These are phyloP conservation scores for Ophiostoma montium DNA, from an alignment of 2,329 filamentous ascomycete species.

Conservation along the genomic window DNA sequence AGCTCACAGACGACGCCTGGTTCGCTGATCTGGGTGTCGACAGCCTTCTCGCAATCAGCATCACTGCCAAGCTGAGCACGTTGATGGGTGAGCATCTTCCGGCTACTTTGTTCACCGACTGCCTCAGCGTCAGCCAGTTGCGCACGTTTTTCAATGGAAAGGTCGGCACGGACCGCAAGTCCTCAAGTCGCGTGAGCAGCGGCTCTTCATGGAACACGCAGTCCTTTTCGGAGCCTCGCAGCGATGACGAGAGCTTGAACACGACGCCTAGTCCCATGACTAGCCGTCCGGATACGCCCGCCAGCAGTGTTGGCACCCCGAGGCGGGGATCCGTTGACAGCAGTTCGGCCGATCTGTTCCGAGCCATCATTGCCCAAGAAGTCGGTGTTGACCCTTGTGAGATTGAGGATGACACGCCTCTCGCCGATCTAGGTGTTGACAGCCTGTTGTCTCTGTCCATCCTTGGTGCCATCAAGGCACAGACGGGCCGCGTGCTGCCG, in stretches of 20 bases:
- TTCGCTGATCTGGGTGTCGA: conserved; percentile 46
- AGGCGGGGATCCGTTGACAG: conserved; percentile 26
- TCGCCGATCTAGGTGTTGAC: conserved; percentile 44
- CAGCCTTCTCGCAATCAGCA: conserved; percentile 44
- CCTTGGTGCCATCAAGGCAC: conserved; percentile 38
- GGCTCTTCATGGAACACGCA: background rate
- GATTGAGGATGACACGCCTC: conserved; percentile 36
- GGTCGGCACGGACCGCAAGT: conserved; percentile 14
- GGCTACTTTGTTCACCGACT: conserved; percentile 39
- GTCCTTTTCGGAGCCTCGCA: conserved; percentile 25
- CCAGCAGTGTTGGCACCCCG: conserved; percentile 21
- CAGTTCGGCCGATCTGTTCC: conserved; percentile 29
- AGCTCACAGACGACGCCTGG: conserved; percentile 40
- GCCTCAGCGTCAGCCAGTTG: conserved; percentile 39
- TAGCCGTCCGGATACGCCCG: conserved; percentile 37
- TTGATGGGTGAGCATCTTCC: conserved; percentile 41
- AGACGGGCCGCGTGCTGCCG: conserved; percentile 38
- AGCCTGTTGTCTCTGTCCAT: conserved; percentile 44
- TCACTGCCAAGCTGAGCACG: conserved; percentile 41
- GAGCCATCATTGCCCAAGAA: conserved; percentile 54
- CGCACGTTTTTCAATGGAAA: conserved; percentile 28
- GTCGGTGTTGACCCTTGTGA: conserved; percentile 58
- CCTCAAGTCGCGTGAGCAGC: conserved; percentile 22
- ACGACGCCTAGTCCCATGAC: conserved; percentile 38
- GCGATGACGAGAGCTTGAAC: conserved; percentile 30